Evolutionary conservation across 768 basidiomycete species (phyloP).

Genomic region (Dendrothele bispora): DNA sequence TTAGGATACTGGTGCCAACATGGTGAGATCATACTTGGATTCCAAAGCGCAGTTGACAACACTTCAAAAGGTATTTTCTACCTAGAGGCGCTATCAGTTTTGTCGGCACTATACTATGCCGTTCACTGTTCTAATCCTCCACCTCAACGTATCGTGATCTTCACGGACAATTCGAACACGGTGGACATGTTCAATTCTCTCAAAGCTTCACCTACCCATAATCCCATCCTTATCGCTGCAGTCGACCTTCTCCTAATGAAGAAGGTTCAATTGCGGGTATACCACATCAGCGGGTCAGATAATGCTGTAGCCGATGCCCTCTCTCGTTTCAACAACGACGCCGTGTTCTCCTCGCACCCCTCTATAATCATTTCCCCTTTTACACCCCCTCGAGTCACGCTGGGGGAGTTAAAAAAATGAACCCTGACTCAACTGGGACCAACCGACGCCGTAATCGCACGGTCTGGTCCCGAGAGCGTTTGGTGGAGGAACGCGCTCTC

Average conservation of each 20-base stretch:
- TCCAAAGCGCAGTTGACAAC: constrained; percentile 8
- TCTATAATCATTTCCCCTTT: constrained; percentile 5
- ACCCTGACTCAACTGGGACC: background rate
- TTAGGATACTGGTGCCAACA: constrained; percentile 13
- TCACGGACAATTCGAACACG: constrained; percentile 17
- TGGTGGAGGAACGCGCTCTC: constrained; percentile 26
- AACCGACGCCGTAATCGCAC: constrained; percentile 27
- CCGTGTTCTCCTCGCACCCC: background rate
- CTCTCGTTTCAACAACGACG: constrained; percentile 18
- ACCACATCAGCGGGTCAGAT: constrained; percentile 21
- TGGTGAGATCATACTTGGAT: constrained; percentile 16
- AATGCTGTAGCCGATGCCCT: constrained; percentile 33
- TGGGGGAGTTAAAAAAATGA: constrained; percentile 19
- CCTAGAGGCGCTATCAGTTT: constrained; percentile 12
- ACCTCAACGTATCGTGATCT: constrained; percentile 9
- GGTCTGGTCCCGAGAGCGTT: constrained; percentile 31
- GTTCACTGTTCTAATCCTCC: background rate
- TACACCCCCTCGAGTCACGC: constrained; percentile 21
- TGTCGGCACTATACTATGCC: constrained; percentile 3
- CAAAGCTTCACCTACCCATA: constrained; percentile 15
- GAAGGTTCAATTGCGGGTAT: constrained; percentile 18
- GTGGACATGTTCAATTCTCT: constrained; percentile 18
- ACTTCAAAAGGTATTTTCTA: background rate
- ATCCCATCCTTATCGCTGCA: constrained; percentile 19
- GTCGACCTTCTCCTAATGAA: constrained; percentile 14